Percentiles rank a stretch among this genome's conserved stretches.
Evolutionary conservation across 148 eudicot species (phyloP).

Genomic region (Persicaria maculosa): DNA sequence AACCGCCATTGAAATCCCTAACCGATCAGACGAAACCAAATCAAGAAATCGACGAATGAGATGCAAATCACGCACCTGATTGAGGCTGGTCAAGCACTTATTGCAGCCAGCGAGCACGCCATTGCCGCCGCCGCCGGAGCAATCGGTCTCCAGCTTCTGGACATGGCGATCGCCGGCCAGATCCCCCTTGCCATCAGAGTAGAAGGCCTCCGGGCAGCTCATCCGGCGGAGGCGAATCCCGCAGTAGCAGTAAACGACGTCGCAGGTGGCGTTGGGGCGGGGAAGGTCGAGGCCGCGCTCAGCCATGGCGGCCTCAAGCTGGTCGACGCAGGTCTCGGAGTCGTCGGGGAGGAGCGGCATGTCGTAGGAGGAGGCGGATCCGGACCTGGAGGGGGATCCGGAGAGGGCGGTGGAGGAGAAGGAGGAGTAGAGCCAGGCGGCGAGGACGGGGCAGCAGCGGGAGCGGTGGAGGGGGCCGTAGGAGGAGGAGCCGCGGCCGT

Average conservation of each 20-base stretch:
- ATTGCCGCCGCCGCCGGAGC: conserved; percentile 23
- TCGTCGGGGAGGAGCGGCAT: conserved; percentile 79
- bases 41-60: background rate
- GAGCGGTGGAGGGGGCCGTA: conserved; percentile 27
- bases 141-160: conserved; percentile 47
- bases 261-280: conserved; percentile 53
- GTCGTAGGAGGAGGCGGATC: conserved; percentile 28
- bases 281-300: conserved; percentile 44
- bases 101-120: conserved; percentile 45
- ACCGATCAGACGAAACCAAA: background rate
- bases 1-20: conserved; percentile 10
- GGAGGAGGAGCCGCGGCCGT: conserved; percentile 4
- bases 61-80: conserved; percentile 32
- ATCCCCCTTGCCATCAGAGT: conserved; percentile 23
- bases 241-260: conserved; percentile 63
- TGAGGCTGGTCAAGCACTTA: conserved; percentile 58
- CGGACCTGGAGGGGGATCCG: background rate
- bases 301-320: conserved; percentile 36
- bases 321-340: conserved; percentile 59
- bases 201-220: conserved; percentile 54
- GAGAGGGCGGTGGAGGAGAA: conserved; percentile 47
- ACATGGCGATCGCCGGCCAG: conserved; percentile 41
- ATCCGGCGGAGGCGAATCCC: conserved; percentile 61
- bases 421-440: conserved; percentile 76
- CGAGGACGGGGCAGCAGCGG: conserved; percentile 79